A percentile compares a stretch with the other conserved stretches of the same genome.
Evolutionary conservation across 345 rosid species (phyloP).

Genomic region (Fremontodendron californicum): DNA sequence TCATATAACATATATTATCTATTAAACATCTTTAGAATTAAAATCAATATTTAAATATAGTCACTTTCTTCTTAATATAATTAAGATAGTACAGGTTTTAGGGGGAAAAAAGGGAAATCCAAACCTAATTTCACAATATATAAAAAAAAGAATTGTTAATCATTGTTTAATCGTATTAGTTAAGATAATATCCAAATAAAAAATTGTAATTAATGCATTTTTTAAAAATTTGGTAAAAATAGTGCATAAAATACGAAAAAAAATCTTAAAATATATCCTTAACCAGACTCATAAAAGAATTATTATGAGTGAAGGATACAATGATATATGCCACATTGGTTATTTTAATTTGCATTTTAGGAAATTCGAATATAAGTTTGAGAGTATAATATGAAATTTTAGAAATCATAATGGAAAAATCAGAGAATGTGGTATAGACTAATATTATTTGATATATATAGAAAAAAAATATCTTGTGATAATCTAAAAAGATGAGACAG

Average conservation of each 20-base stretch:
- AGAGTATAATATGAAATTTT: background rate
- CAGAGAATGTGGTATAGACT: background rate
- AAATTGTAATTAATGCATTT: too few relatives aligned
- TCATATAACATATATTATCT: background rate
- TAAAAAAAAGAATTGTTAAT: background rate
- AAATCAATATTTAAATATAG: background rate
- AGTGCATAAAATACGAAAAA: too few relatives aligned
- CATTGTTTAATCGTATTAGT: background rate
- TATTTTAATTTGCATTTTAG: background rate
- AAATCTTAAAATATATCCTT: too few relatives aligned
- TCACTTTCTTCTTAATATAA: background rate
- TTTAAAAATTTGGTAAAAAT: too few relatives aligned
- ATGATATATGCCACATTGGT: background rate
- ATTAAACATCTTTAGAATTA: background rate
- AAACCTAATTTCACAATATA: background rate
- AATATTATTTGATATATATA: background rate
- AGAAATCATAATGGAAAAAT: background rate
- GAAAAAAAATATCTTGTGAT: background rate
- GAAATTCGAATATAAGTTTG: background rate
- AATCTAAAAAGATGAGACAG: too few relatives aligned
- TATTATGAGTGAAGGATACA: background rate
- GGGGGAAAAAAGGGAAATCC: background rate
- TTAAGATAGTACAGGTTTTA: background rate
- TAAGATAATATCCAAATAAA: too few relatives aligned
- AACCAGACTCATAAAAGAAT: background rate